Evolutionary conservation across 805 yeast species (phyloP).

Genomic region (Maudiozyma bulderi): DNA sequence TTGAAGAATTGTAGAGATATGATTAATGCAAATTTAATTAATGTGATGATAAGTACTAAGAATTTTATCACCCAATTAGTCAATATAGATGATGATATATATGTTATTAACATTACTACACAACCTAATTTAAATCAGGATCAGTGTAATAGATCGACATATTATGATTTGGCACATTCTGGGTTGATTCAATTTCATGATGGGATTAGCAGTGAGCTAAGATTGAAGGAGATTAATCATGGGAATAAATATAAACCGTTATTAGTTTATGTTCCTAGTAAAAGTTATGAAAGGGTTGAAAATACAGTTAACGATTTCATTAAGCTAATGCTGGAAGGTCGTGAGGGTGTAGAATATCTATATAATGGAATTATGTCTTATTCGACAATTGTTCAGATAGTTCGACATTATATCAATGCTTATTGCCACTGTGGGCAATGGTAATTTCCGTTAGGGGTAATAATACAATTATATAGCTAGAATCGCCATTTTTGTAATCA

Average conservation of each 20-base stretch:
- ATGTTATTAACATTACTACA: constrained; percentile 12
- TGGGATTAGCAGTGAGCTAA: constrained; percentile 15
- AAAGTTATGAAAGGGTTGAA: neutral
- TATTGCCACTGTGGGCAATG: neutral
- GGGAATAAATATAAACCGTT: constrained; percentile 1
- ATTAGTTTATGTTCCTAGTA: neutral
- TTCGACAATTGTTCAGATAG: neutral
- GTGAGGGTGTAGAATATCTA: constrained; percentile 6
- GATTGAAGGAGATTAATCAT: constrained; percentile 1
- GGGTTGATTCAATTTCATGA: constrained; percentile 22
- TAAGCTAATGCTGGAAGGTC: constrained; percentile 10
- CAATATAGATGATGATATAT: constrained; percentile 6
- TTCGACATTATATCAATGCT: neutral
- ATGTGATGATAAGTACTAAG: constrained; percentile 16
- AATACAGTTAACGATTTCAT: constrained; percentile 5
- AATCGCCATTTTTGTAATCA: neutral
- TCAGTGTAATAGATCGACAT: constrained; percentile 2
- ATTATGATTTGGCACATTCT: constrained; percentile 12
- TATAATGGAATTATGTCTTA: neutral
- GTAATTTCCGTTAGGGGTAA: neutral
- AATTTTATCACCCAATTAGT: constrained; percentile 9
- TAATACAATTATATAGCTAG: no score
- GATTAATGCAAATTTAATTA: constrained; percentile 12
- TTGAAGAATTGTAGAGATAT: constrained; percentile 7
- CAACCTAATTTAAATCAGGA: constrained; percentile 1